Evolutionary conservation across 257 asterid genomes (phyloP).

Genomic region (Solanum commersonii): DNA sequence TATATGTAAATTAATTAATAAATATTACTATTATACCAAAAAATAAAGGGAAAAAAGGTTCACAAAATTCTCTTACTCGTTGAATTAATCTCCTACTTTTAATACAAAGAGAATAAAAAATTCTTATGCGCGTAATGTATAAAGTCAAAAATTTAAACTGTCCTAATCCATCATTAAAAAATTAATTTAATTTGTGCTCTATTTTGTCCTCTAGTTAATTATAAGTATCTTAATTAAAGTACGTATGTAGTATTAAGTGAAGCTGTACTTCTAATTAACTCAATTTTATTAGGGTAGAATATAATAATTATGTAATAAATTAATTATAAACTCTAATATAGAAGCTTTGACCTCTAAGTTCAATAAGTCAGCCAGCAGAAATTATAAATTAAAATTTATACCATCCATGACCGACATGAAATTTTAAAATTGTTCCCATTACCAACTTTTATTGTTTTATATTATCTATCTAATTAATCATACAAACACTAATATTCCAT

Average conservation of each 20-base stretch:
- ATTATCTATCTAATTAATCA: not conserved
- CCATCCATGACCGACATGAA: constrained; percentile 6
- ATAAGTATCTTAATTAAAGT: not conserved
- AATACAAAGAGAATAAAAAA: not conserved
- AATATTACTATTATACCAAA: not conserved
- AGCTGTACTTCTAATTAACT: not conserved
- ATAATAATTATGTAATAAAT: not conserved
- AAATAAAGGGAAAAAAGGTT: not conserved
- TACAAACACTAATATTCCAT: not conserved
- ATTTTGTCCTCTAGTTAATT: not conserved
- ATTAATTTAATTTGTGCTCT: not conserved
- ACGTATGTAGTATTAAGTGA: not conserved
- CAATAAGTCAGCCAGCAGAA: constrained; percentile 12
- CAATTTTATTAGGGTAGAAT: not conserved
- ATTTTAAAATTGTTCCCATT: constrained; percentile 1
- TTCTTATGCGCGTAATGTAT: not conserved
- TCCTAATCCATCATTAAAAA: not conserved
- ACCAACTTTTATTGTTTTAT: not conserved
- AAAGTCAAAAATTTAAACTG: not conserved
- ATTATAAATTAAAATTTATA: not conserved
- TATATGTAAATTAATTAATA: not conserved
- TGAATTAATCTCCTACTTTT: too few relatives aligned
- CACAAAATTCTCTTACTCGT: not conserved
- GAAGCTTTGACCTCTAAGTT: not conserved
- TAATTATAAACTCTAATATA: not conserved